Percentiles rank a stretch among this genome's conserved stretches.
Conservation (phyloP, 192 early-diverging fungal species). For the Chytriomyces hyalinus region DNA sequence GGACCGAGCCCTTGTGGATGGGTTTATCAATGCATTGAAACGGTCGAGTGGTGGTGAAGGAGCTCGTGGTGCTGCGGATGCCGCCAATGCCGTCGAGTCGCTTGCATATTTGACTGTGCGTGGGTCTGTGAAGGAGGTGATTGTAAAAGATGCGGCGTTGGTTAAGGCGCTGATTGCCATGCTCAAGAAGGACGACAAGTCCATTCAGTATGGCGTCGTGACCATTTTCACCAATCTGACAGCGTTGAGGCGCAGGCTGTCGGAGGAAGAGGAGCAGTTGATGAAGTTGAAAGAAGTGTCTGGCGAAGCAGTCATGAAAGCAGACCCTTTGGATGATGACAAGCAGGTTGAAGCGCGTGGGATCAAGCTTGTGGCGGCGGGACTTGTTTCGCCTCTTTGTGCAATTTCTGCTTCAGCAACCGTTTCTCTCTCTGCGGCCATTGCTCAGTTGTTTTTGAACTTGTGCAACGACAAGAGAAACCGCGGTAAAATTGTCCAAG, state of each 20-base stretch:
- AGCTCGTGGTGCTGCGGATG: slow-evolving; percentile 32
- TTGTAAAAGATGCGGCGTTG: slow-evolving; percentile 63
- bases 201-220: slow-evolving; percentile 73
- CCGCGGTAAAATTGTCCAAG: slow-evolving; percentile 79
- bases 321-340: slow-evolving; percentile 66
- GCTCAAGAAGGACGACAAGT: slow-evolving; percentile 41
- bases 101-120: slow-evolving; percentile 81
- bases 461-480: slow-evolving; percentile 70
- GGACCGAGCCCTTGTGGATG: slow-evolving; percentile 48
- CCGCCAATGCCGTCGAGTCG: slow-evolving; percentile 73
- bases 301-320: slow-evolving; percentile 45
- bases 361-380: slow-evolving; percentile 4
- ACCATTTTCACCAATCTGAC: slow-evolving; percentile 82
- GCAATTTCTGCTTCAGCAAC: slow-evolving; percentile 49
- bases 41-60: background rate
- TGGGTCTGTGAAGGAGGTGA: slow-evolving; percentile 69
- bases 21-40: slow-evolving; percentile 63
- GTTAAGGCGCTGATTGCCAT: slow-evolving; percentile 55
- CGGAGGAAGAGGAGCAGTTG: slow-evolving; percentile 81
- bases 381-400: slow-evolving; percentile 1
- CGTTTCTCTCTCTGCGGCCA: slow-evolving; percentile 62
- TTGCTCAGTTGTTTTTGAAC: slow-evolving; percentile 71
- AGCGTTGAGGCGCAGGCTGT: slow-evolving; percentile 66
- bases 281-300: slow-evolving; percentile 75
- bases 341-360: slow-evolving; percentile 64